Conservation (phyloP, 805 yeast genomes). For the Candida hungchunana region DNA sequence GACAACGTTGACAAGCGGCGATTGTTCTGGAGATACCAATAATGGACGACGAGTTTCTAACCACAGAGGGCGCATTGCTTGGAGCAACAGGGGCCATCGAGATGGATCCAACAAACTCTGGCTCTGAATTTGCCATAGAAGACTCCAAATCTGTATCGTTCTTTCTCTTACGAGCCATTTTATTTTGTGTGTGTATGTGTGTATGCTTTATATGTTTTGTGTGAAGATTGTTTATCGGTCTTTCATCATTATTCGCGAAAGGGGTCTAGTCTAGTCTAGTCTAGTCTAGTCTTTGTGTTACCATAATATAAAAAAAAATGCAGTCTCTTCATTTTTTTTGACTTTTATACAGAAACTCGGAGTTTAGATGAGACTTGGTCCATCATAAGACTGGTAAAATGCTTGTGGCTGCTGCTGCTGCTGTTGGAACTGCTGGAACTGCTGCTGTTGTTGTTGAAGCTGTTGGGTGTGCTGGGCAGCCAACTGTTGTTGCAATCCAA, state of each 20-base stretch:
- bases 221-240: too few relatives aligned
- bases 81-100: conserved; percentile 1
- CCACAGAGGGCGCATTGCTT: not conserved
- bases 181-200: too few relatives aligned
- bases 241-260: too few relatives aligned
- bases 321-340: too few relatives aligned
- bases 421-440: conserved; percentile 15
- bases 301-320: too few relatives aligned
- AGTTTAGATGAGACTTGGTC: conserved; percentile 17
- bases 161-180: conserved; percentile 9
- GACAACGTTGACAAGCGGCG: conserved; percentile 84
- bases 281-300: too few relatives aligned
- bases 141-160: conserved; percentile 2
- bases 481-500: conserved; percentile 22
- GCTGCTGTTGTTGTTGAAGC: conserved; percentile 10
- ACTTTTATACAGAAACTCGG: not conserved
- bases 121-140: conserved; percentile 2
- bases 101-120: conserved; percentile 13
- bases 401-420: conserved; percentile 13
- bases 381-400: conserved; percentile 10
- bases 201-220: too few relatives aligned
- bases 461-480: conserved; percentile 11
- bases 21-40: conserved; percentile 57
- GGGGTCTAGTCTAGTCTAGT: too few relatives aligned
- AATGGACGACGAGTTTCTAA: conserved; percentile 21